Percentiles rank a stretch among this genome's conserved stretches.
Conservation (phyloP, 2,329 filamentous ascomycete genomes). For the Paecilomyces fulvus region DNA sequence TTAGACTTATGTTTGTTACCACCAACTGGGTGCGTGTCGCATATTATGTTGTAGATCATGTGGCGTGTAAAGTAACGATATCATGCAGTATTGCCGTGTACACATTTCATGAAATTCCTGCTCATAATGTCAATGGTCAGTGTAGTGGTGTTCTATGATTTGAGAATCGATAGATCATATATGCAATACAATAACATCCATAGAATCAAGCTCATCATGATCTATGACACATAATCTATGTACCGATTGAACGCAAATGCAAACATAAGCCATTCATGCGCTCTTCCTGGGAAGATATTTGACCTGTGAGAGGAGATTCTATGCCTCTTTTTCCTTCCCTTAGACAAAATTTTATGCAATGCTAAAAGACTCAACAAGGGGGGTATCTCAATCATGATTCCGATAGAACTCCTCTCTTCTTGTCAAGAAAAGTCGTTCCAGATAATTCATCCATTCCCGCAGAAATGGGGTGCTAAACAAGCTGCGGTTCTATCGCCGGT, state of each 20-base stretch:
- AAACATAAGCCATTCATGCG: neutral
- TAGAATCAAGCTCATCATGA: neutral
- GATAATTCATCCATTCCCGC: neutral
- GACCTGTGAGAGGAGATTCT: neutral
- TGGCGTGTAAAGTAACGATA: neutral
- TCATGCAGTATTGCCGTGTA: neutral
- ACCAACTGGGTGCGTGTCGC: neutral
- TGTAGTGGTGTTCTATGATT: neutral
- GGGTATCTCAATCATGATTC: conserved; percentile 3
- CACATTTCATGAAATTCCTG: neutral
- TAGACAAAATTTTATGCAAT: neutral
- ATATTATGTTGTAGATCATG: neutral
- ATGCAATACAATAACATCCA: neutral
- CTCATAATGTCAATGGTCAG: neutral
- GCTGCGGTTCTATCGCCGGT: neutral
- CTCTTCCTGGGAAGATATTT: neutral
- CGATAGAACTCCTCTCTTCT: neutral
- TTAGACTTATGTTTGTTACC: neutral
- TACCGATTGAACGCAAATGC: neutral
- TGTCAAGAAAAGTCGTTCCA: neutral
- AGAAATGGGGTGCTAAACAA: neutral
- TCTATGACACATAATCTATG: neutral
- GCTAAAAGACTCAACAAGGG: conserved; percentile 3
- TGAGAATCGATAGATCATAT: neutral
- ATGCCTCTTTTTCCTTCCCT: neutral